These are phyloP conservation scores for Neotropicomus parvogracilis DNA, from an alignment of 1,284 basidiomycete genomes.

Conservation along the genomic window DNA sequence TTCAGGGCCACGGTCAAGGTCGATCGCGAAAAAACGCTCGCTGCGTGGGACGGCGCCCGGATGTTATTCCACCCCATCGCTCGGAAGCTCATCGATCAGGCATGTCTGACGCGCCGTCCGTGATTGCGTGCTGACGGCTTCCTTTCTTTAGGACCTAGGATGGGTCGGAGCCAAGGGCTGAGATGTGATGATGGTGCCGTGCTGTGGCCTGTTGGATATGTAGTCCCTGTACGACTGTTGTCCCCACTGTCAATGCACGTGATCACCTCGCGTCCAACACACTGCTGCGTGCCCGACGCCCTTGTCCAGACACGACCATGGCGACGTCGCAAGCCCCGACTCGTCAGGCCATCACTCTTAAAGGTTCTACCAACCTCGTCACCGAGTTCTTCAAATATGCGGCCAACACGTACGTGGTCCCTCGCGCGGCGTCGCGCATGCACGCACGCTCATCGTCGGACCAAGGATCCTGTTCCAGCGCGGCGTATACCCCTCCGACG, in stretches of 20 bases:
- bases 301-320: constrained; percentile 28
- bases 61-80: constrained; percentile 76
- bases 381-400: constrained; percentile 99
- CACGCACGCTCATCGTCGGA: neutral
- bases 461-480: constrained; percentile 96
- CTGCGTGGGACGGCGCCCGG: constrained; percentile 54
- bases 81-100: constrained; percentile 72
- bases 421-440: too few species aligned
- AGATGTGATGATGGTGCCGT: too few species aligned
- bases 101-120: constrained; percentile 24
- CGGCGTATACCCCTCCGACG: constrained; percentile 95
- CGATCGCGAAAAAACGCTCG: constrained; percentile 59
- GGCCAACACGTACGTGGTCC: constrained; percentile 77
- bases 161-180: too few species aligned
- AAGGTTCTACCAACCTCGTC: constrained; percentile 92
- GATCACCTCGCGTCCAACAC: constrained; percentile 9
- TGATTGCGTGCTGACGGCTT: neutral
- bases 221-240: too few species aligned
- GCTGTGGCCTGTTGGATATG: too few species aligned
- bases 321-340: constrained; percentile 62
- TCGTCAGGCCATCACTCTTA: constrained; percentile 84
- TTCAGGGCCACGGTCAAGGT: constrained; percentile 58
- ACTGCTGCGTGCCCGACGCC: neutral
- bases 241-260: constrained; percentile 15
- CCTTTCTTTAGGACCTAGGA: too few species aligned